Evolutionary conservation across 164 flowering plant genomes (phyloP).

Genomic region (Amborella trichopoda): DNA sequence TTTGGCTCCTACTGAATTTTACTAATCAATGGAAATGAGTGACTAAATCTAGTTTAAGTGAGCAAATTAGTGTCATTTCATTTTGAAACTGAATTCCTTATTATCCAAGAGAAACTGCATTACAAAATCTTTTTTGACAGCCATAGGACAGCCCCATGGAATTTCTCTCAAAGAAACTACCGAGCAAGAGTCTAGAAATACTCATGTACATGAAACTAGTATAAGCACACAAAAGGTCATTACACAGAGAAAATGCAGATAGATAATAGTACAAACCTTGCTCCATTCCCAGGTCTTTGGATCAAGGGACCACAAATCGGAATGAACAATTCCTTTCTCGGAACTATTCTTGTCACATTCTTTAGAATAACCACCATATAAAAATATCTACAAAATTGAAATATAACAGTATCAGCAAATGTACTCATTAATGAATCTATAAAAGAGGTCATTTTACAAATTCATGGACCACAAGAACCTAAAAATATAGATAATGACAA

Average conservation of each 20-base stretch:
- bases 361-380: conserved; percentile 96
- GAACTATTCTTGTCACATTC: conserved; percentile 71
- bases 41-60: too few relatives aligned
- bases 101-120: too few relatives aligned
- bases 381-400: conserved; percentile 47
- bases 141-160: too few relatives aligned
- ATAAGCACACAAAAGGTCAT: neutral
- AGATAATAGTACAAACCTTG: conserved; percentile 39
- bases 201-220: too few relatives aligned
- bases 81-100: too few relatives aligned
- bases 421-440: conserved; percentile 2
- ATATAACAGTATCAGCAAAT: neutral
- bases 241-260: neutral
- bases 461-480: neutral
- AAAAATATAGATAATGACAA: too few relatives aligned
- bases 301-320: conserved; percentile 97
- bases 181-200: too few relatives aligned
- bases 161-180: too few relatives aligned
- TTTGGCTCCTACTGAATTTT: too few relatives aligned
- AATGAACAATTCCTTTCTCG: conserved; percentile 88
- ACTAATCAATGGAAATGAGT: too few relatives aligned
- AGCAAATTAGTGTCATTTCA: too few relatives aligned
- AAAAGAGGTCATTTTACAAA: neutral
- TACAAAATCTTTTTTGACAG: too few relatives aligned
- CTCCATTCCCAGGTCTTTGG: conserved; percentile 98